These are phyloP conservation scores for Knufia petricola DNA, from an alignment of 2,329 filamentous ascomycete species.

Conservation along the genomic window DNA sequence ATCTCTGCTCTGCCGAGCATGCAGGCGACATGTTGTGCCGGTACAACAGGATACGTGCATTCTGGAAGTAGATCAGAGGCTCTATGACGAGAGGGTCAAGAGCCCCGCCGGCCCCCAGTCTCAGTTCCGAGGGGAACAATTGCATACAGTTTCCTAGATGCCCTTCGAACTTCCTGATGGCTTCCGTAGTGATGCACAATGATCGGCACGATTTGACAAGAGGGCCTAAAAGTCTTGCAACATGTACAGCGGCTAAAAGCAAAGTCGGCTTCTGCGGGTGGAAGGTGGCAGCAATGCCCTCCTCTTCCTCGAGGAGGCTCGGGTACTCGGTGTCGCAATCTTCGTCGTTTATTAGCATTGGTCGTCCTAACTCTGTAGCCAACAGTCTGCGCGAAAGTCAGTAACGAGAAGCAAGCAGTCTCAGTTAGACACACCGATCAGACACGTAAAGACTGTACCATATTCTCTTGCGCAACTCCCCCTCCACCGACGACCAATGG, in stretches of 20 bases:
- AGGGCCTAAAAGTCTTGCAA: slow-evolving; percentile 66
- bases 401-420: not conserved
- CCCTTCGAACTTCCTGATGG: slow-evolving; percentile 67
- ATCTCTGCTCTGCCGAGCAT: slow-evolving; percentile 56
- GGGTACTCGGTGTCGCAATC: slow-evolving; percentile 82
- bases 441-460: slow-evolving; percentile 94
- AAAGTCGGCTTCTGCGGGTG: slow-evolving; percentile 48
- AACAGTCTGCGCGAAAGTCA: slow-evolving; percentile 45
- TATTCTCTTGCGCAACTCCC: slow-evolving; percentile 73
- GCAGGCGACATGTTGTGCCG: slow-evolving; percentile 74
- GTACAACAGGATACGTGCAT: slow-evolving; percentile 74
- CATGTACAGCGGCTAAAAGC: slow-evolving; percentile 63
- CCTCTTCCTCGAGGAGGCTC: slow-evolving; percentile 67
- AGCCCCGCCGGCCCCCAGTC: slow-evolving; percentile 54
- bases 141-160: slow-evolving; percentile 68
- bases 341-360: slow-evolving; percentile 71
- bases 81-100: slow-evolving; percentile 66
- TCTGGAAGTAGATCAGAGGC: slow-evolving; percentile 69
- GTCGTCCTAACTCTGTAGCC: slow-evolving; percentile 69
- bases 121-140: slow-evolving; percentile 66
- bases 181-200: slow-evolving; percentile 55
- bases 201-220: slow-evolving; percentile 61
- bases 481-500: slow-evolving; percentile 63
- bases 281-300: slow-evolving; percentile 19
- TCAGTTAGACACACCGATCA: slow-evolving; percentile 53